Base-by-base conservation (phyloP, 78 protist genomes). In the slime mould (Dictyostelium discoideum) region DNA sequence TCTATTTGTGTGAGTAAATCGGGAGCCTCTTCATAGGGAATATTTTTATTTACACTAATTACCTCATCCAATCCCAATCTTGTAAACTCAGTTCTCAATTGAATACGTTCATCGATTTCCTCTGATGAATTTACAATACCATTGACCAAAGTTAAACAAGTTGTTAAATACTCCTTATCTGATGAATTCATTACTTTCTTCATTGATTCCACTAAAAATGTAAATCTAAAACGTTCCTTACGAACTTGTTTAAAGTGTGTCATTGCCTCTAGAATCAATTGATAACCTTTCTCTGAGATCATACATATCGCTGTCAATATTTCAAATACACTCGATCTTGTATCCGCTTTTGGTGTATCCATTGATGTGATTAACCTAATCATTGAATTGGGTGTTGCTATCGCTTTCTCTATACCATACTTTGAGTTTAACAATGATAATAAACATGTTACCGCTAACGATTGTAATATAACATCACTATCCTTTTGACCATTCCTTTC, bases 1-100 rank as follows among this genome's bases (percentile, higher is more conserved):
- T 89, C 94, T 29, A 89, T 81, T 74, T 89, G 94, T 24, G 94
- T 89, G 60, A 89, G 74, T 13, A 89, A 37, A 44, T 89, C 94
- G 2, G 94, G 87, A 0, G 81, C 78, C 11, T 89, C 94, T 46
- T 89, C 94, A 57, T 89, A 89, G 24, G 63, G 94, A 5, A 89
- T 37, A 3, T 54, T 63, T 32, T 89, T 89, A 44, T 80, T 80
- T 32, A 50, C 85, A 11, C 9, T 3, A 29, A 89, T 57, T 5
- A 89, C 18, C 5, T 89, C 72, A 26, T 89, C 94, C 40, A 89
- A 48, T 18, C 87, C 94, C n/a, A 89, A 65, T 26, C 94, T 3
- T 0, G 87, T 40, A 20, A 89, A 89, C 14, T 89, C 94, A 1
- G 81, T 67, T 26, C 94, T 39, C 40, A 89, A 39, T 80, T 89